Evolutionary conservation across 768 basidiomycete species (phyloP), one percentile per base, ranked within the genome.

Genomic region (Boletus tomentosulus): DNA sequence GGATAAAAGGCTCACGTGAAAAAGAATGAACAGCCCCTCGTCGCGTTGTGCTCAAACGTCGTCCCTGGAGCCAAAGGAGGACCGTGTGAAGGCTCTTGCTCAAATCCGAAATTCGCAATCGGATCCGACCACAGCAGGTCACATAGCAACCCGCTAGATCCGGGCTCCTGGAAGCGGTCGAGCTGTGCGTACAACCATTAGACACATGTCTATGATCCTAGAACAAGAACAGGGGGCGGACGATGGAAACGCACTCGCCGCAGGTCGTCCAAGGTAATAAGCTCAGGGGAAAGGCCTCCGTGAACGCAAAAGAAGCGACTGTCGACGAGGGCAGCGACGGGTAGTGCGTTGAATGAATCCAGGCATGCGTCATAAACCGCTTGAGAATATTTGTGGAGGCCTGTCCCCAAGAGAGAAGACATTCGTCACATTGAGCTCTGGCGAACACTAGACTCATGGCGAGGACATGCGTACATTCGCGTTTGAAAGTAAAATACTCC

Each of bases 41-140:
- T 91, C 51, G 78, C 76, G 58, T 98, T 98, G 64, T 91, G 88
- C 25, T 88, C 73, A 60, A 84, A 91, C 0, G 75, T 75, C n/a
- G 80, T 78, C 2, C 83, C 84, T 1, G 74, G 74, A 0, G 79
- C 73, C 57, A 95, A 53, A 39, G 76, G 72, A 64, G 80, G 71
- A n/a, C 78, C 75, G 53, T 82, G 73, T 55, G 74, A 68, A 19
- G 75, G 73, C 51, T 86, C 78, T 6, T 82, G 76, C 67, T 97
- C 93, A 62, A 87, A 81, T 13, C 93, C 96, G 65, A 91, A 99
- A 60, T 88, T 88, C 19, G 82, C 80, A 28, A 95, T 81, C 6
- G 97, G 97, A 68, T 98, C 97, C 0, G 95, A 84, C 97, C 97
- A 99, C 6, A 99, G 79, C 31, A 99, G 74, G 65, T 99, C 97